Percentiles rank a stretch among this genome's conserved stretches.
Evolutionary conservation across 345 rosid genomes (phyloP).

Genomic region (Hirschfeldia incana): DNA sequence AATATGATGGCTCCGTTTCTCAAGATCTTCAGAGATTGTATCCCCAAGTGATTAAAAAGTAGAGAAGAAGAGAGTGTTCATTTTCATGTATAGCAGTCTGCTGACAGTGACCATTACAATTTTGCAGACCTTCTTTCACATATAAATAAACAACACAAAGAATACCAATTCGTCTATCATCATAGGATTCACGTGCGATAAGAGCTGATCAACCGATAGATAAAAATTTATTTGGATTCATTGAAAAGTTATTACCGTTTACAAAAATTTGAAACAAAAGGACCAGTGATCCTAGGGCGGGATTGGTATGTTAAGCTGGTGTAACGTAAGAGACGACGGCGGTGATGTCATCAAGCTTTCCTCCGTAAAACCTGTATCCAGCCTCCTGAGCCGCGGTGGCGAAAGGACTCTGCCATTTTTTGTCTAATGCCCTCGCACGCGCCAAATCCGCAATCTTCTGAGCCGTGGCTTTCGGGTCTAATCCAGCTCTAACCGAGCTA

Average conservation of each 20-base stretch:
- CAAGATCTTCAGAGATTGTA: conserved; percentile 24
- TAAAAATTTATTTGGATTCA: not conserved
- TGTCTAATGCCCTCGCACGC: conserved; percentile 72
- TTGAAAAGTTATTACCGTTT: not conserved
- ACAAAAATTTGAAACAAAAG: not conserved
- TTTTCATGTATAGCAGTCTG: not conserved
- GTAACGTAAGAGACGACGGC: conserved; percentile 79
- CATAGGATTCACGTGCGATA: not conserved
- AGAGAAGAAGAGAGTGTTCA: not conserved
- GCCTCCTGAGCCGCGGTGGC: conserved; percentile 90
- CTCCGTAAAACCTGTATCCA: conserved; percentile 87
- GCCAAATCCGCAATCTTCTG: conserved; percentile 88
- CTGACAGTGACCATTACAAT: too few species aligned
- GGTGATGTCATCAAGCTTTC: conserved; percentile 96
- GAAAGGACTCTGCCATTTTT: conserved; percentile 81
- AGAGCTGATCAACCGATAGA: not conserved
- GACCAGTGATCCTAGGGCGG: not conserved
- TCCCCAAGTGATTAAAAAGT: conserved; percentile 19
- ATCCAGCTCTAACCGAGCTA: conserved; percentile 68
- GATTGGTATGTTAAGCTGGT: conserved; percentile 5
- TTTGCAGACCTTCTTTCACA: not conserved
- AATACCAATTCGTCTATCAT: not conserved
- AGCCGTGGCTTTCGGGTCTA: conserved; percentile 70
- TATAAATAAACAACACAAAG: not conserved
- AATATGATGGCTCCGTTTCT: conserved; percentile 26